Base-by-base conservation (phyloP, 768 basidiomycete genomes). In the Cyathus striatus region DNA sequence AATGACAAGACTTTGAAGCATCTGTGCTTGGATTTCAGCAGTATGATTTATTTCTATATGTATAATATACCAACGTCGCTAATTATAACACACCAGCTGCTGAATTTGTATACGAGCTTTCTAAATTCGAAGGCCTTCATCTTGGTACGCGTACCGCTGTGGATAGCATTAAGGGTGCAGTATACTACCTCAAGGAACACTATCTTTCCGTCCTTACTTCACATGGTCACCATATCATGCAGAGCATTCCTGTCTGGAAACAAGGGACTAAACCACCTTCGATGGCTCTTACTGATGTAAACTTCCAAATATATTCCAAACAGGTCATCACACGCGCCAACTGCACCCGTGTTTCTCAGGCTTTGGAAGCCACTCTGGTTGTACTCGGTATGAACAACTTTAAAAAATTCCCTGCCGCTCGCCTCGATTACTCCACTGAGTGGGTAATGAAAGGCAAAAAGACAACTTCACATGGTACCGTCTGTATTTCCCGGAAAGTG, bases 201-300 rank as follows among this genome's bases (percentile, higher is more conserved):
- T 49, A 49, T 27, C 35, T 49, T 30, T 17, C 40, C 24, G 20
- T 21, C 13, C 40, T 49, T 14, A 47, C 26, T 9, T 16, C 14
- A 5, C n/a, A 49, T n/a, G 49, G 49, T 16, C 42, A 48, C 30
- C 49, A 49, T 23, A 40, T 49, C 35, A 35, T 49, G 18, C 46
- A 49, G 16, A 36, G 46, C 6, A 26, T 49, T 27, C 49, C 49
- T 26, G 22, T 49, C 32, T 49, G 49, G 49, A 49, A 49, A 33
- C 18, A 45, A n/a, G 33, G 25, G 7, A 43, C 41, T 18, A 24
- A n/a, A 33, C 46, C 18, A 26, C 49, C 34, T 16, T 16, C 40
- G 24, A 24, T 44, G 34, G 36, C 22, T 2, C 16, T 44, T 37
- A 44, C 43, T 23, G 36, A 23, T 26, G 3, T 49, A 26, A 41